These are phyloP conservation scores for Debaryomyces coudertii DNA, from an alignment of 1,139 yeast species.

Conservation along the genomic window DNA sequence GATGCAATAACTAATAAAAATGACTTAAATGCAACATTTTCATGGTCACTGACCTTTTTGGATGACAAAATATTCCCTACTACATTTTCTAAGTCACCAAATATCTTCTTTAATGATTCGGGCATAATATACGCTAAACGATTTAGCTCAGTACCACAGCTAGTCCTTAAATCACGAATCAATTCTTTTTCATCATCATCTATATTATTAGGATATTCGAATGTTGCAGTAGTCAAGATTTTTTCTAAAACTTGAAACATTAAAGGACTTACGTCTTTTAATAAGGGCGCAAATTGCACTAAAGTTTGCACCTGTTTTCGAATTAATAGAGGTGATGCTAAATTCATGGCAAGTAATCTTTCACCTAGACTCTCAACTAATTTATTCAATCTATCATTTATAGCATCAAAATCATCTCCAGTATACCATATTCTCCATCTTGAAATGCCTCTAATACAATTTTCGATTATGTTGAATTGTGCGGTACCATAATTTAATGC, in stretches of 20 bases:
- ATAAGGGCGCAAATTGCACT: constrained; percentile 94
- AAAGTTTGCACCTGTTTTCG: constrained; percentile 89
- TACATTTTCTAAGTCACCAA: constrained; percentile 79
- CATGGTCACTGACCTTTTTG: constrained; percentile 82
- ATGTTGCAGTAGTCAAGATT: constrained; percentile 85
- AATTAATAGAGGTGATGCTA: constrained; percentile 78
- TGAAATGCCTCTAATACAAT: constrained; percentile 89
- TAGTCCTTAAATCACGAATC: constrained; percentile 83
- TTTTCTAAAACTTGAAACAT: constrained; percentile 86
- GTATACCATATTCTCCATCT: constrained; percentile 95
- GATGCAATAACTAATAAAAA: constrained; percentile 90
- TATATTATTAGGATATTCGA: constrained; percentile 70
- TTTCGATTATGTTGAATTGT: constrained; percentile 85
- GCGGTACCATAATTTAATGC: constrained; percentile 78
- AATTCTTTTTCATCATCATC: constrained; percentile 77
- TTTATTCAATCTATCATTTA: constrained; percentile 57
- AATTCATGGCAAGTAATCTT: constrained; percentile 71
- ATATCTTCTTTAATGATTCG: constrained; percentile 77
- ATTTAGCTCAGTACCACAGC: constrained; percentile 94
- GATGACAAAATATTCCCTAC: constrained; percentile 71
- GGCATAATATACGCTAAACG: constrained; percentile 95
- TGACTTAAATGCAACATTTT: constrained; percentile 90
- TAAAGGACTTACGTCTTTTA: constrained; percentile 71
- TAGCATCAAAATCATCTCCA: constrained; percentile 62
- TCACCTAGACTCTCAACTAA: constrained; percentile 79